phyloP scores from a whole-genome alignment of 1,284 basidiomycete species.

The Cryptococcus sp. region DNA sequence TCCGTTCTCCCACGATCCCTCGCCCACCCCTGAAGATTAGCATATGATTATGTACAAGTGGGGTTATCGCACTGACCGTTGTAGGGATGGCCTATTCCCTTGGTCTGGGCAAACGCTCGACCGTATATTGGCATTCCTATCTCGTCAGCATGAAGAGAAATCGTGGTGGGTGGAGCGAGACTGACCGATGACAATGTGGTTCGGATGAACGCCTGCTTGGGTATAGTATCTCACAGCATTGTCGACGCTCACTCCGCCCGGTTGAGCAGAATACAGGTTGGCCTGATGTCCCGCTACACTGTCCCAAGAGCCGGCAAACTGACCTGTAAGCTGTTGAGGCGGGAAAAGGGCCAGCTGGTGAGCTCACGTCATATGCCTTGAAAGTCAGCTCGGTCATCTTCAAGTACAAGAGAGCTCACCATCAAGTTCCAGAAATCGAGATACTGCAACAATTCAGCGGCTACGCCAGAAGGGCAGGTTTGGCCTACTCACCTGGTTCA shows the following conservation, averaged over 20 bases:
- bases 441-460: too few relatives aligned
- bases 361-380: slow-evolving; percentile 61
- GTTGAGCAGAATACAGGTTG: slow-evolving; percentile 56
- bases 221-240: slow-evolving; percentile 63
- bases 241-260: slow-evolving; percentile 59
- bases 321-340: too few relatives aligned
- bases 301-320: slow-evolving; percentile 48
- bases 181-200: slow-evolving; percentile 72
- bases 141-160: too few relatives aligned
- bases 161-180: slow-evolving; percentile 6
- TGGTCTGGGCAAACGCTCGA: slow-evolving; percentile 71
- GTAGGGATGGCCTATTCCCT: slow-evolving; percentile 68
- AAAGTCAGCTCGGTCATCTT: slow-evolving; percentile 5
- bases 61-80: slow-evolving; percentile 48
- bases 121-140: slow-evolving; percentile 78
- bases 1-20: slow-evolving; percentile 47
- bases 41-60: background rate
- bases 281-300: slow-evolving; percentile 69
- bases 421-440: slow-evolving; percentile 88
- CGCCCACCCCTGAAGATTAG: slow-evolving; percentile 54
- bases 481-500: slow-evolving; percentile 55
- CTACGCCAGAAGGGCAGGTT: too few relatives aligned
- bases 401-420: slow-evolving; percentile 49
- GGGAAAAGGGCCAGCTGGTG: too few relatives aligned
- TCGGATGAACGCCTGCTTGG: slow-evolving; percentile 59